These are phyloP conservation scores for Colletotrichum navitas DNA, from an alignment of 2,329 filamentous ascomycete species.

Conservation along the genomic window DNA sequence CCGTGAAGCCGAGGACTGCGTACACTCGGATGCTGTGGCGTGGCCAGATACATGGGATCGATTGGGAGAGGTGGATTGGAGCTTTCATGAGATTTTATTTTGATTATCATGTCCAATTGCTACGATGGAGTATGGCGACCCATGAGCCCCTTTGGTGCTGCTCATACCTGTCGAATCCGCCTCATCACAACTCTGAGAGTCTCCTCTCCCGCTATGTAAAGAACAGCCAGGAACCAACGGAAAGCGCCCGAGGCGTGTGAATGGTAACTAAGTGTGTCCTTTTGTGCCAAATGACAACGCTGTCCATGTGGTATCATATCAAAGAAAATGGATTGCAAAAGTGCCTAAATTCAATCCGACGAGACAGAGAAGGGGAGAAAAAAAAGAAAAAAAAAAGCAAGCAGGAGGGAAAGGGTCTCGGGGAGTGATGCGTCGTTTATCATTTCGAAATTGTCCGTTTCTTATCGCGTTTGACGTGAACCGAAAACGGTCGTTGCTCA, in stretches of 20 bases:
- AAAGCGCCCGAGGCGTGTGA: slow-evolving; percentile 14
- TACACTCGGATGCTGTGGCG: not conserved
- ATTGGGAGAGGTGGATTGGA: not conserved
- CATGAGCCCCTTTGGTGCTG: not conserved
- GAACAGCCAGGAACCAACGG: slow-evolving; percentile 5
- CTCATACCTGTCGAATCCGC: not conserved
- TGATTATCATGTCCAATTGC: slow-evolving; percentile 9
- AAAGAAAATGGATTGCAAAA: slow-evolving; percentile 35
- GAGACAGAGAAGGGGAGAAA: not conserved
- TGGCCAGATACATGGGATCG: not conserved
- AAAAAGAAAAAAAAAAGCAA: slow-evolving; percentile 12
- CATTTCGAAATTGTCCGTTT: slow-evolving; percentile 23
- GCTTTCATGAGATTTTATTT: not conserved
- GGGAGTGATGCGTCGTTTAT: slow-evolving; percentile 33
- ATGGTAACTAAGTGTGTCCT: slow-evolving; percentile 2
- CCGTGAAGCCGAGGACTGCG: slow-evolving; percentile 8
- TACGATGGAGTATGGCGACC: not conserved
- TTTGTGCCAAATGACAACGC: slow-evolving; percentile 37
- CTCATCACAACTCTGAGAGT: not conserved
- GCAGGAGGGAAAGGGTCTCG: not conserved
- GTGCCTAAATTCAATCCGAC: slow-evolving; percentile 31
- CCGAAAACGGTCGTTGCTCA: slow-evolving; percentile 24
- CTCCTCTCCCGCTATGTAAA: not conserved
- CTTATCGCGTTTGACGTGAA: slow-evolving; percentile 19
- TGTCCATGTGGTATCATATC: slow-evolving; percentile 43